A percentile compares a stretch with the other conserved stretches of the same genome.
phyloP scores from a whole-genome alignment of 2,329 filamentous ascomycete species.

The Diaporthe aspalathi region DNA sequence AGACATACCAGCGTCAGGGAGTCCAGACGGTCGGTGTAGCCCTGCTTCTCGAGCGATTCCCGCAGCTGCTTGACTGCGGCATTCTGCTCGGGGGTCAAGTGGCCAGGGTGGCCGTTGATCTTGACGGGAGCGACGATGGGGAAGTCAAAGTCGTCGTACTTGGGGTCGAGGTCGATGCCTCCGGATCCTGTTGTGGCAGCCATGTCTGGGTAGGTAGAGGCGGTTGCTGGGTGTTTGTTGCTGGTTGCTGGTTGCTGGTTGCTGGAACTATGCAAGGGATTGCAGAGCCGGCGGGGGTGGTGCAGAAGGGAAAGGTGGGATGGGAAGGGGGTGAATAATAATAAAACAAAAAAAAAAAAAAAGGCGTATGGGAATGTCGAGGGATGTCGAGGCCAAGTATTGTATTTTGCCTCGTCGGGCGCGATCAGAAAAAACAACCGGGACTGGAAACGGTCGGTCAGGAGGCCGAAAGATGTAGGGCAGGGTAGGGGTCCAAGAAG shows the following conservation, averaged over 20 bases:
- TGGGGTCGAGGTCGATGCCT: slow-evolving; percentile 77
- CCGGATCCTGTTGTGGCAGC: slow-evolving; percentile 42
- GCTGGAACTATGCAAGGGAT: slow-evolving; percentile 23
- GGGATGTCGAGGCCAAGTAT: slow-evolving; percentile 15
- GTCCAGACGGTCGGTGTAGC: slow-evolving; percentile 86
- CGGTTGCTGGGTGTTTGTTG: background rate
- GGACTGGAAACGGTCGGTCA: slow-evolving; percentile 3
- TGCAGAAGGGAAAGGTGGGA: slow-evolving; percentile 13
- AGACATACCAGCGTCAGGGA: slow-evolving; percentile 84
- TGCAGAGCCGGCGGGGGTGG: background rate
- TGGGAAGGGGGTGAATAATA: background rate
- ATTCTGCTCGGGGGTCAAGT: slow-evolving; percentile 88
- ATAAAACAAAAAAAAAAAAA: too few relatives aligned
- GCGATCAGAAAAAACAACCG: slow-evolving; percentile 21
- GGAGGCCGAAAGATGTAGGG: slow-evolving; percentile 28
- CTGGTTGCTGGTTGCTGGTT: background rate
- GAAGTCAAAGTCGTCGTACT: slow-evolving; percentile 97
- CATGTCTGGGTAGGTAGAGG: slow-evolving; percentile 40
- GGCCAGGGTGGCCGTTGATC: slow-evolving; percentile 84
- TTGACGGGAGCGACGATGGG: slow-evolving; percentile 79
- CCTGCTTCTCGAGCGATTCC: slow-evolving; percentile 83
- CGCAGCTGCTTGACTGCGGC: slow-evolving; percentile 89
- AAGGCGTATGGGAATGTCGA: slow-evolving; percentile 7
- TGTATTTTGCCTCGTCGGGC: slow-evolving; percentile 1
- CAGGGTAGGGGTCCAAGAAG: slow-evolving; percentile 37